phyloP scores from a whole-genome alignment of 495 filamentous ascomycete genomes.

The Lasiosphaeria miniovina region DNA sequence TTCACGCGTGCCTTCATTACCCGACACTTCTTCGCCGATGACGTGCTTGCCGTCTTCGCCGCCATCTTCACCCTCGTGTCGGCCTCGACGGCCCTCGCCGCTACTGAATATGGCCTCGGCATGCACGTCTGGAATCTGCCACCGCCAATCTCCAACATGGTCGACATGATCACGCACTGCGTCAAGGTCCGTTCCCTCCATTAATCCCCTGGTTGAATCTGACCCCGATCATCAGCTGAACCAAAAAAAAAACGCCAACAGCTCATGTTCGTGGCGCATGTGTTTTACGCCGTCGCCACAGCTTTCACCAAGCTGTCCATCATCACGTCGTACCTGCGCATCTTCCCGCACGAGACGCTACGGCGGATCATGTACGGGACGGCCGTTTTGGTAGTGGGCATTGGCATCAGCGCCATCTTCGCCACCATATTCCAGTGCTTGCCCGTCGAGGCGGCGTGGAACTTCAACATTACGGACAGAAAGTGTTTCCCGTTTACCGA shows the following conservation, averaged over 20 bases:
- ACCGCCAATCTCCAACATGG: slow-evolving; percentile 13
- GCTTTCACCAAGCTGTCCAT: slow-evolving; percentile 32
- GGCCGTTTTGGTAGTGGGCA: slow-evolving; percentile 32
- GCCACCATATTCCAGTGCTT: slow-evolving; percentile 48
- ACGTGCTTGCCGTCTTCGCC: slow-evolving; percentile 28
- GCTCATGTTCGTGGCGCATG: slow-evolving; percentile 26
- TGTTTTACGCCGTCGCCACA: slow-evolving; percentile 27
- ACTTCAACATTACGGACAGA: slow-evolving; percentile 31
- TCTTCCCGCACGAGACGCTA: slow-evolving; percentile 22
- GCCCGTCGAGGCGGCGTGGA: slow-evolving; percentile 44
- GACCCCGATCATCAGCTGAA: not conserved
- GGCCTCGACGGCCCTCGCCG: slow-evolving; percentile 17
- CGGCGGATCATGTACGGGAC: slow-evolving; percentile 20
- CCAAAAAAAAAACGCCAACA: slow-evolving; percentile 8
- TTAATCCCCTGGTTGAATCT: not conserved
- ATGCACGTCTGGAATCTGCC: slow-evolving; percentile 31
- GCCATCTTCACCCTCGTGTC: slow-evolving; percentile 23
- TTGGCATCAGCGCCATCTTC: slow-evolving; percentile 40
- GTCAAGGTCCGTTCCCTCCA: slow-evolving; percentile 12
- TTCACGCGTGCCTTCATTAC: slow-evolving; percentile 21
- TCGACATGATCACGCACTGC: slow-evolving; percentile 15
- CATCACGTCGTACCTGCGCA: slow-evolving; percentile 30
- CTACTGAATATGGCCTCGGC: slow-evolving; percentile 25
- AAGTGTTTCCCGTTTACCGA: slow-evolving; percentile 42
- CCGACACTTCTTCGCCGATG: slow-evolving; percentile 19